phyloP scores from a whole-genome alignment of 202 grass and related monocot species.

The Zoysia matrella region DNA sequence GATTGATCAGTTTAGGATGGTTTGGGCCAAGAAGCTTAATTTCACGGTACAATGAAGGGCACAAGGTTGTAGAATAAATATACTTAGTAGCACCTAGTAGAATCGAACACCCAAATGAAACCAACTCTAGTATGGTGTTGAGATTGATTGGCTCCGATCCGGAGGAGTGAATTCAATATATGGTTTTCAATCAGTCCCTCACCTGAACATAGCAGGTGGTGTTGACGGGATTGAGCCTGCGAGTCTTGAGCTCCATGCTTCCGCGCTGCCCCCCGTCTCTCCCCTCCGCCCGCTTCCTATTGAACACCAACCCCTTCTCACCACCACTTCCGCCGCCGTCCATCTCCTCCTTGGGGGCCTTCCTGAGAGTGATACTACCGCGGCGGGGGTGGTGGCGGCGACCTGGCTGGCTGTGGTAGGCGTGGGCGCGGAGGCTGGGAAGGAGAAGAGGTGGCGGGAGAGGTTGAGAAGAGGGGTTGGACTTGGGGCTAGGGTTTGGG shows the following conservation, averaged over 20 bases:
- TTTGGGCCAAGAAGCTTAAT: neutral
- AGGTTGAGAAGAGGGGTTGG: constrained; percentile 52
- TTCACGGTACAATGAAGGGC: neutral
- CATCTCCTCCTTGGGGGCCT: constrained; percentile 50
- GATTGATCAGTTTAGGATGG: neutral
- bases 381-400: constrained; percentile 31
- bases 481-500: constrained; percentile 49
- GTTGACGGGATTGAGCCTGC: constrained; percentile 91
- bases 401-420: constrained; percentile 30
- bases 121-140: neutral
- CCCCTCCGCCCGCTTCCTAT: constrained; percentile 78
- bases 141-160: constrained; percentile 1
- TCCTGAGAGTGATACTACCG: constrained; percentile 52
- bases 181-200: neutral
- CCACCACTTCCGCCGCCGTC: constrained; percentile 25
- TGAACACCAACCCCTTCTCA: constrained; percentile 52
- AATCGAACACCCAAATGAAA: neutral
- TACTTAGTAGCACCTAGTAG: neutral
- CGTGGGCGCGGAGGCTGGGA: constrained; percentile 29
- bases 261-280: constrained; percentile 63
- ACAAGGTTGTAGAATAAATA: neutral
- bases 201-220: constrained; percentile 96
- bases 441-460: constrained; percentile 42
- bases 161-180: neutral
- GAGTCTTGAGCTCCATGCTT: constrained; percentile 75